Conservation (phyloP, 2,329 filamentous ascomycete species). For the Plenodomus tracheiphilus region DNA sequence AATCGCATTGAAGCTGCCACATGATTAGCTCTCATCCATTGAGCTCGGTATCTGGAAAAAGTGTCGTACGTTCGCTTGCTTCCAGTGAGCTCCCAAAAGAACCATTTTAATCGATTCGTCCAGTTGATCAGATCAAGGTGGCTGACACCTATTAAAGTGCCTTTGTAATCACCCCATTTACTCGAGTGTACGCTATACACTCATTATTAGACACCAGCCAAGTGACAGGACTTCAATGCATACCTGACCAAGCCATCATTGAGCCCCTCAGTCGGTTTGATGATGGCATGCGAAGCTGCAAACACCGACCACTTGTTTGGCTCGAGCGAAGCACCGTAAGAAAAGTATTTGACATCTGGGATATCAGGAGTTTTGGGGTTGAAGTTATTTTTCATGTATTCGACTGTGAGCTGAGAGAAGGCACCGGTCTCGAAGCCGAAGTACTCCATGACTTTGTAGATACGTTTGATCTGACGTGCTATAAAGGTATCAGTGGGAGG, state of each 20-base stretch:
- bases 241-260: constrained; percentile 67
- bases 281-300: constrained; percentile 58
- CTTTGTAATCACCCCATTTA: constrained; percentile 65
- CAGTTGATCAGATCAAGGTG: constrained; percentile 69
- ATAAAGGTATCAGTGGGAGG: constrained; percentile 15
- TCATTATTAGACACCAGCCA: background rate
- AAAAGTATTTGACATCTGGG: constrained; percentile 61
- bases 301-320: constrained; percentile 62
- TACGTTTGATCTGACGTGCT: constrained; percentile 54
- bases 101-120: constrained; percentile 65
- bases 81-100: constrained; percentile 60
- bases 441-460: constrained; percentile 59
- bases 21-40: constrained; percentile 12
- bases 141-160: constrained; percentile 65
- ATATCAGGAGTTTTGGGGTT: constrained; percentile 62
- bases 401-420: constrained; percentile 63
- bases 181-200: constrained; percentile 57
- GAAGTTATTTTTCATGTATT: constrained; percentile 62
- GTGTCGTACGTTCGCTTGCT: constrained; percentile 55
- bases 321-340: constrained; percentile 63
- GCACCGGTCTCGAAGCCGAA: constrained; percentile 62
- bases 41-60: too few relatives aligned
- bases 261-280: constrained; percentile 58
- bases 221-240: background rate
- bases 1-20: constrained; percentile 64